phyloP scores from a whole-genome alignment of 331 rosid species.

The Quercus tomentella region DNA sequence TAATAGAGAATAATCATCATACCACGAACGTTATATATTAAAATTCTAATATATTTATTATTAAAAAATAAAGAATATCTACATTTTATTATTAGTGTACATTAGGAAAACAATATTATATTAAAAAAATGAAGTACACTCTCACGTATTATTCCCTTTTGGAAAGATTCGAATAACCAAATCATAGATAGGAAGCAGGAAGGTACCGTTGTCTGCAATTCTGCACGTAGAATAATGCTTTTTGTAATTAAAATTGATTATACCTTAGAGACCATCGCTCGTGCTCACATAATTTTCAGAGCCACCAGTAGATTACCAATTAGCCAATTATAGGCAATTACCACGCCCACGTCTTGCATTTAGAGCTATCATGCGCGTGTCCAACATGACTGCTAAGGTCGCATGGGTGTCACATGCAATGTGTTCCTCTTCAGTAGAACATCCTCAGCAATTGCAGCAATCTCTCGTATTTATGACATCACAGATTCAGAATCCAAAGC shows the following conservation, averaged over 20 bases:
- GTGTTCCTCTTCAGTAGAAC: background rate
- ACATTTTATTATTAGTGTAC: too few species aligned
- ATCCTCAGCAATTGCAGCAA: background rate
- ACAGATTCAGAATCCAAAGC: conserved; percentile 12
- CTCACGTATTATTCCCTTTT: background rate
- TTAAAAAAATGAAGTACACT: background rate
- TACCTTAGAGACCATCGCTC: background rate
- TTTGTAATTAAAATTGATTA: background rate
- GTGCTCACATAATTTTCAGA: conserved; percentile 17
- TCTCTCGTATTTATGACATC: too few species aligned
- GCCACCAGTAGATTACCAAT: background rate
- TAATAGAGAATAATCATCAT: too few species aligned
- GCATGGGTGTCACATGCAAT: conserved; percentile 25
- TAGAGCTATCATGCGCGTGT: background rate
- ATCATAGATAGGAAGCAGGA: too few species aligned
- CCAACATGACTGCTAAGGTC: background rate
- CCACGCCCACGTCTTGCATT: background rate
- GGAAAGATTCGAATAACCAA: background rate
- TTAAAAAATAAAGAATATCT: too few species aligned
- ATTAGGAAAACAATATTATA: too few species aligned
- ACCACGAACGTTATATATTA: fast-evolving
- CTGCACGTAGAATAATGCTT: background rate
- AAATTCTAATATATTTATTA: too few species aligned
- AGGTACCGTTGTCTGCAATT: background rate
- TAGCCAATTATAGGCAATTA: too few species aligned